phyloP scores from a whole-genome alignment of 208 protist species.

The Trypanosoma congolense region DNA sequence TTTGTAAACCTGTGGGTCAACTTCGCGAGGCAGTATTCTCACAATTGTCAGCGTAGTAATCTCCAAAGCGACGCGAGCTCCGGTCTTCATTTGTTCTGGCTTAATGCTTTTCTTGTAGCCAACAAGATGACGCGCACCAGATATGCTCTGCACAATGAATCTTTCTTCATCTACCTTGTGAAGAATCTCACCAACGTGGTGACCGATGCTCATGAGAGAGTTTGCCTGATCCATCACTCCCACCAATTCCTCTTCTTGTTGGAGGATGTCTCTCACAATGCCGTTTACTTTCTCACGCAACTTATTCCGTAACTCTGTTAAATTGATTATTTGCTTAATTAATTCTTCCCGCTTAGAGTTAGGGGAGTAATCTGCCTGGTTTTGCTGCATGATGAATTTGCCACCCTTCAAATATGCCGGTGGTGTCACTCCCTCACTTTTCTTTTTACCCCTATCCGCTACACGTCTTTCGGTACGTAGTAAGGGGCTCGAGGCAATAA shows the following conservation, averaged over 20 bases:
- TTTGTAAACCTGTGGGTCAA: conserved; percentile 99
- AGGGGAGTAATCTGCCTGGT: conserved; percentile 48
- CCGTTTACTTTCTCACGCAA: conserved; percentile 47
- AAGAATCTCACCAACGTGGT: conserved; percentile 99
- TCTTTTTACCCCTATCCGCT: no score
- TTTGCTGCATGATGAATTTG: conserved; percentile 7
- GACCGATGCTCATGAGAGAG: conserved; percentile 97
- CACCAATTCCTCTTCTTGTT: conserved; percentile 89
- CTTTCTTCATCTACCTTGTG: conserved; percentile 90
- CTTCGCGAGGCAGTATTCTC: conserved; percentile 96
- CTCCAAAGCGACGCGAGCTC: conserved; percentile 98
- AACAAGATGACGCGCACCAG: conserved; percentile 98
- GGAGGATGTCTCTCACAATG: conserved; percentile 34
- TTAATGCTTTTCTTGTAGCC: conserved; percentile 95
- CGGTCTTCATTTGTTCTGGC: conserved; percentile 92
- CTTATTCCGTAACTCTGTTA: conserved; percentile 50
- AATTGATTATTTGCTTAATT: conserved; percentile 45
- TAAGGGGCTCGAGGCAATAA: no score
- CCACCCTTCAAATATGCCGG: not conserved
- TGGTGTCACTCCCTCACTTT: not conserved
- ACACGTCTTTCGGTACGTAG: no score
- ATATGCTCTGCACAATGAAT: conserved; percentile 99
- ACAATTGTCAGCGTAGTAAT: conserved; percentile 99
- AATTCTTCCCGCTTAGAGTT: conserved; percentile 61
- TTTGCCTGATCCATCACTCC: conserved; percentile 98